Evolutionary conservation across 1,284 basidiomycete genomes (phyloP).

Genomic region (Fomitopsis schrenkii): DNA sequence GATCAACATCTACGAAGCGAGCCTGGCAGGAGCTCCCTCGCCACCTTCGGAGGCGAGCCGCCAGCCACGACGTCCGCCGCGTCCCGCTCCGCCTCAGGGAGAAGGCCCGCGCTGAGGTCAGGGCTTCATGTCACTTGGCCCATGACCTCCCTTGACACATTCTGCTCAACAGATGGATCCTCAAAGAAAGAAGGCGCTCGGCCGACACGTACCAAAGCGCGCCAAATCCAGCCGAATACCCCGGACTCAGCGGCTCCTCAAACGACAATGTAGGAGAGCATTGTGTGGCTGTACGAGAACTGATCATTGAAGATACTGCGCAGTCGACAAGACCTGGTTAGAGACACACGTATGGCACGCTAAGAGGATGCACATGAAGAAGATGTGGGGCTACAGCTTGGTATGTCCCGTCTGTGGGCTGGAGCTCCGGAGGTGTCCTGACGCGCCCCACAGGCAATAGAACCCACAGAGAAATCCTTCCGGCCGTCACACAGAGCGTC

Average conservation of each 20-base stretch:
- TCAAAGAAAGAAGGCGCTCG: slow-evolving; percentile 52
- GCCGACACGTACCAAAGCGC: slow-evolving; percentile 48
- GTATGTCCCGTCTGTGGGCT: slow-evolving; percentile 31
- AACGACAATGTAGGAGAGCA: slow-evolving; percentile 56
- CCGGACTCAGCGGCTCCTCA: slow-evolving; percentile 52
- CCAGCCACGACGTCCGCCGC: slow-evolving; percentile 87
- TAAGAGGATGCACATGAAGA: slow-evolving; percentile 90
- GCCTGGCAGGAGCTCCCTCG: slow-evolving; percentile 90
- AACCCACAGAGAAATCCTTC: slow-evolving; percentile 87
- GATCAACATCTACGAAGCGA: slow-evolving; percentile 61
- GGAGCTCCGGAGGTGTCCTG: not conserved
- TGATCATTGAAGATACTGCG: slow-evolving; percentile 5
- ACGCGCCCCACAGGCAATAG: slow-evolving; percentile 47
- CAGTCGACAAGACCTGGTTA: slow-evolving; percentile 84
- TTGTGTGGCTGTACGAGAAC: not conserved
- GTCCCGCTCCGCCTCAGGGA: slow-evolving; percentile 80
- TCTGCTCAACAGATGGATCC: slow-evolving; percentile 66
- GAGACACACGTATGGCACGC: slow-evolving; percentile 95
- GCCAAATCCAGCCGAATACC: slow-evolving; percentile 50
- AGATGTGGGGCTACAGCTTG: slow-evolving; percentile 85
- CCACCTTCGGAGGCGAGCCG: slow-evolving; percentile 84
- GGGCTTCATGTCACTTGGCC: slow-evolving; percentile 9
- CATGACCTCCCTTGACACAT: not conserved
- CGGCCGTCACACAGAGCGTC: slow-evolving; percentile 86
- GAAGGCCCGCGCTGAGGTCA: slow-evolving; percentile 79